Evolutionary conservation across 768 basidiomycete species (phyloP), one percentile per base, ranked within the genome.

Genomic region (Suillus plorans): DNA sequence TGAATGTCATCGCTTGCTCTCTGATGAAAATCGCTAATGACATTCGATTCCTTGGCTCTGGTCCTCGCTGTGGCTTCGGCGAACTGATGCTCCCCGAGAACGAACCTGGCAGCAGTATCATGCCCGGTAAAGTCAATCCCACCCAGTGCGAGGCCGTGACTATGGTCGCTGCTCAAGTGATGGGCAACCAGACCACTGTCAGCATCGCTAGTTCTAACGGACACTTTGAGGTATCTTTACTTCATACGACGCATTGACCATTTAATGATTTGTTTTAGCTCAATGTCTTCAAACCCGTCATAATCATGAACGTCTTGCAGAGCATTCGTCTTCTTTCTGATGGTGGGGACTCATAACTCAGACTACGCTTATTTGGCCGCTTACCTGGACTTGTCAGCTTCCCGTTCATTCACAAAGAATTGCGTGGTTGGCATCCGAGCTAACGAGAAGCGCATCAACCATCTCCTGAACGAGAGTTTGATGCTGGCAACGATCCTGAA

Each of bases 21-120:
- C 80, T 98, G 69, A 97, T 98, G 95, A 99, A 99, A 84, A 98
- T 99, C 72, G 97, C 97, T 57, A 99, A 99, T 76, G 97, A 99
- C 73, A 97, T 99, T 75, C 91, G 97, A 61, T 99, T 91, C 85
- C 90, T 99, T 70, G 97, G 89, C 31, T 99, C 97, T 56, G 97
- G 97, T 64, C 97, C 97, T 64, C 91, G 97, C 53, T 99, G 97
- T 73, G 97, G 97, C 62, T 85, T 99, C 55, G 97, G 97, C 28
- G 97, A 99, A 79, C 82, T 99, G 50, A 89, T 85, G 70, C 80
- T 99, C 60, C 97, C 97, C 12, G 97, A 99, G 80, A 99, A 99
- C 77, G 97, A 99, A 79, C 97, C 97, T 50, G 97, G 97, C 57
- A 96, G 94, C 73, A 97, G 94, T 63, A 99, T 99, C 80, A 99